A percentile compares a stretch with the other conserved stretches of the same genome.
Conservation (phyloP, 176 grass and related monocot genomes). For the Phyllostachys edulis region DNA sequence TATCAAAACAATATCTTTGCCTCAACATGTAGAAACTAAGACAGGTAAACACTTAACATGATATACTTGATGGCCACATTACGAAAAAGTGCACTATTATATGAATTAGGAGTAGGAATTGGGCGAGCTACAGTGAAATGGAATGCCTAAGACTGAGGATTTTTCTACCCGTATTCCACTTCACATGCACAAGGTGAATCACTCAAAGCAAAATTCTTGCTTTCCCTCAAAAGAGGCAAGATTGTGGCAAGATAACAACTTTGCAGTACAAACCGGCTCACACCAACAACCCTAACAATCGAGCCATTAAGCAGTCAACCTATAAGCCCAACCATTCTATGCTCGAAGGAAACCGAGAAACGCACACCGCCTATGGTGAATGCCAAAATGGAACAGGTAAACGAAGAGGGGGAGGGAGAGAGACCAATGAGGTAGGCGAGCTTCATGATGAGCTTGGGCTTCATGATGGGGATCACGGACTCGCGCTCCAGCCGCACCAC, state of each 20-base stretch:
- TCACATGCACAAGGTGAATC: conserved; percentile 17
- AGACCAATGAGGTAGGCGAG: conserved; percentile 93
- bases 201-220: conserved; percentile 13
- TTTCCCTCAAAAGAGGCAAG: neutral
- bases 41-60: conserved; percentile 9
- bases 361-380: neutral
- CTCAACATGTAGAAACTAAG: conserved; percentile 13
- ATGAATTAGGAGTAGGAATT: neutral
- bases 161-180: conserved; percentile 4
- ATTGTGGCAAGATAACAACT: neutral
- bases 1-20: neutral
- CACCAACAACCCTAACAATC: neutral
- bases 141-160: conserved; percentile 4
- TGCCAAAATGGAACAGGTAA: neutral
- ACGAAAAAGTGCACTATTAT: too few relatives aligned
- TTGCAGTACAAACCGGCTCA: neutral
- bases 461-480: conserved; percentile 88
- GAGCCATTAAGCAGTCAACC: neutral
- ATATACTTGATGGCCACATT: too few relatives aligned
- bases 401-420: neutral
- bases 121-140: neutral
- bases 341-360: conserved; percentile 2
- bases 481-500: conserved; percentile 82
- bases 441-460: conserved; percentile 93
- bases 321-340: neutral